Conservation (phyloP, 768 basidiomycete species). For the Termitomyces bulborhizus region DNA sequence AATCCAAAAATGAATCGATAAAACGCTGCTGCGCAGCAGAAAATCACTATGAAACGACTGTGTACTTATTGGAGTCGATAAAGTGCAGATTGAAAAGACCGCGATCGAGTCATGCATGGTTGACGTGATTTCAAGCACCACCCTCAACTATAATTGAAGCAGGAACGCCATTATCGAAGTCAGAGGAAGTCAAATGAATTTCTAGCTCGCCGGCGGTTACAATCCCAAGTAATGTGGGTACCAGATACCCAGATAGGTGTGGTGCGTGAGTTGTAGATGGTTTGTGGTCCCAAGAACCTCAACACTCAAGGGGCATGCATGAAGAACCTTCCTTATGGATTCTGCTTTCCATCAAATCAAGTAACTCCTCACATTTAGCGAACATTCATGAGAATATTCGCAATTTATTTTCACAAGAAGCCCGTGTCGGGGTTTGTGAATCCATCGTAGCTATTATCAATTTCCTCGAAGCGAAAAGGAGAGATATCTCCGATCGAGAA, state of each 20-base stretch:
- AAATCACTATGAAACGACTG: not conserved
- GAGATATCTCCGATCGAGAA: not conserved
- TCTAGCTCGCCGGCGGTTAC: slow-evolving; percentile 7
- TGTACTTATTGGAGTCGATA: not conserved
- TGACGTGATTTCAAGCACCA: slow-evolving; percentile 1
- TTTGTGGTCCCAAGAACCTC: not conserved
- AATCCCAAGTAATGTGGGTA: not conserved
- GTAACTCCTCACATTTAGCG: not conserved
- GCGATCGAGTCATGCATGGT: slow-evolving; percentile 3
- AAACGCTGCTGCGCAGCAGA: not conserved
- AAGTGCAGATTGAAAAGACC: not conserved
- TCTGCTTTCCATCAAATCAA: not conserved
- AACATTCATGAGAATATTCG: not conserved
- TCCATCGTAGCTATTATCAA: not conserved
- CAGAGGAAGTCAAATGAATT: not conserved
- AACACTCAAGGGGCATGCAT: not conserved
- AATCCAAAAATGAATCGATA: not conserved
- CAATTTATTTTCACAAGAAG: not conserved
- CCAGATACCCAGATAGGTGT: not conserved
- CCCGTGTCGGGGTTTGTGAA: slow-evolving; percentile 2
- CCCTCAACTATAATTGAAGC: slow-evolving; percentile 2
- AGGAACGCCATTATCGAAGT: slow-evolving; percentile 1
- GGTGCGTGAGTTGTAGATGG: not conserved
- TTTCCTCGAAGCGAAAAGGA: not conserved
- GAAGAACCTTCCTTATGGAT: not conserved